Base-by-base conservation (phyloP, 2,329 filamentous ascomycete species). In the Sordariomycetes sp. region DNA sequence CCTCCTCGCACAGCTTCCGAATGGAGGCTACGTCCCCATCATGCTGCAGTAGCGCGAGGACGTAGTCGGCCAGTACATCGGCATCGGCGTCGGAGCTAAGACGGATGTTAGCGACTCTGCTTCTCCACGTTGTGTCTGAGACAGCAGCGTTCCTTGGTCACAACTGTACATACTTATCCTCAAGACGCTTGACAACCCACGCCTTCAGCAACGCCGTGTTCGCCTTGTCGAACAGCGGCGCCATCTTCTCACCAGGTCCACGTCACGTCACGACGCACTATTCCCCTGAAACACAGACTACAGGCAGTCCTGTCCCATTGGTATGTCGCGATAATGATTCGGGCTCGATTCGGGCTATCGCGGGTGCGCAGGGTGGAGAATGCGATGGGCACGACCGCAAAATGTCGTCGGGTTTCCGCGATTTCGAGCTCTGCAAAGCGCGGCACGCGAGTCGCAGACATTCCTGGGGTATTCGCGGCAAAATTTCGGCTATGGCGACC, bases 51-150 rank as follows among this genome's bases (percentile, higher is more conserved):
- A 94, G 79, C 7, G 88, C 89, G 61, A 92, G 78, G n/a, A 93
- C 86, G 68, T 92, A 94, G 65, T 94, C 89, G 53, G 88, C 89
- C 3, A 94, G 83, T 5, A 93, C 88, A 66, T 91, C 89, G 35
- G 86, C 82, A 68, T 94, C 89, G 55, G 88, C 88, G 66, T 92
- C 88, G 32, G 87, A 89, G 57, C 88, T 90, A 51, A 46, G 28
- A 37, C 34, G 37, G 46, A 20, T 6, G 60, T 65, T 53, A 64
- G 57, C 22, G n/a, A n/a, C n/a, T n/a, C n/a, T n/a, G n/a, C 28
- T 24, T 35, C 32, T 7, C 32, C 12, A 35, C 24, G 24, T 50
- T 18, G 24, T 7, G 5, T 20, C 25, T n/a, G 32, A 11, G 22
- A 28, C 54, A 35, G 58, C 57, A 35, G n/a, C 53, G 24, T 59